phyloP scores from a whole-genome alignment of 169 alveolate species.

The Theileria annulata region DNA sequence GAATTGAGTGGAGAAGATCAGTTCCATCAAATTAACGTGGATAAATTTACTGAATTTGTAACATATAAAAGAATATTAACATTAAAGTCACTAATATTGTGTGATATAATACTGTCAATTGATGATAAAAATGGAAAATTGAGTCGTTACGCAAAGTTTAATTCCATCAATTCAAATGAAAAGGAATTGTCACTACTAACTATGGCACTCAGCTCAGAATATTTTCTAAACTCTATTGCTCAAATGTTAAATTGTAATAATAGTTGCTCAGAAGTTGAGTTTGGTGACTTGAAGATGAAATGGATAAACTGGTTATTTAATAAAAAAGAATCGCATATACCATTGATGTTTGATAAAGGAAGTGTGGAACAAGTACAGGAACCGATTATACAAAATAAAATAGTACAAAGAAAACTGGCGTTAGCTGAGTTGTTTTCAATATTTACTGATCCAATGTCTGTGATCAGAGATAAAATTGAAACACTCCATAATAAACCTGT shows the following conservation, averaged over 20 bases:
- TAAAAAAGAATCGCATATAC: constrained; percentile 42
- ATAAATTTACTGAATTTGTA: constrained; percentile 13
- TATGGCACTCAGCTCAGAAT: constrained; percentile 23
- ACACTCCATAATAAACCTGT: not conserved
- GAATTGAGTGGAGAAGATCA: not conserved
- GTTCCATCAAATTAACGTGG: not conserved
- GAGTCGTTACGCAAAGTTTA: constrained; percentile 9
- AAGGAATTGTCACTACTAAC: constrained; percentile 44
- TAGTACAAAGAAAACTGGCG: constrained; percentile 35
- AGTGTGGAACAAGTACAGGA: constrained; percentile 55
- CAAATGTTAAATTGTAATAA: not conserved
- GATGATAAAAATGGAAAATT: constrained; percentile 19
- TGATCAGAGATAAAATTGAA: constrained; percentile 44
- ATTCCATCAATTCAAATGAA: constrained; percentile 37
- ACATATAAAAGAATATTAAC: constrained; percentile 15
- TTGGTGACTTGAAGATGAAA: constrained; percentile 18
- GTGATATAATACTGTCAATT: constrained; percentile 37
- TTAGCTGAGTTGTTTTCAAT: constrained; percentile 23
- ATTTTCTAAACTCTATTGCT: constrained; percentile 16
- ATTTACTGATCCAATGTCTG: constrained; percentile 34
- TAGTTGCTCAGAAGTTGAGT: not conserved
- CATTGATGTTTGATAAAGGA: constrained; percentile 23
- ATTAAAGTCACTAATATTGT: constrained; percentile 25
- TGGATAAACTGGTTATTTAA: constrained; percentile 47
- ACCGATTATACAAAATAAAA: constrained; percentile 15